Base-by-base conservation (phyloP, 2,329 filamentous ascomycete species). In the Cladosporium oxysporum region DNA sequence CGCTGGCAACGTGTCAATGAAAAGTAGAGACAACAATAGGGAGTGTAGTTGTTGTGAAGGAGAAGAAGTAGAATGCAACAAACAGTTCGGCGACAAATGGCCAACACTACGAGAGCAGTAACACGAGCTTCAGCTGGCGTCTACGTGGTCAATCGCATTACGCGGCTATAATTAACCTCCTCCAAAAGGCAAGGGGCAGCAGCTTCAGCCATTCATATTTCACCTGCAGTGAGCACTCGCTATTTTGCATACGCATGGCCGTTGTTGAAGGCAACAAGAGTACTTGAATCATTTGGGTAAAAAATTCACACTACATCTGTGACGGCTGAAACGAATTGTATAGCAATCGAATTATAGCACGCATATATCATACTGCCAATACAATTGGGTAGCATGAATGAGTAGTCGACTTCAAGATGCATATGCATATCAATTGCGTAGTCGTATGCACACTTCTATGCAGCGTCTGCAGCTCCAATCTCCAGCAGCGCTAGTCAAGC, bases 121-220 rank as follows among this genome's bases (percentile, higher is more conserved):
- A 31, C 52, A 55, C 28, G 16, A n/a, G 28, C 18, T 29, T n/a
- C 31, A 41, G 57, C 37, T 59, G 57, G 57, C 57, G 57, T 59
- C 57, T 59, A 59, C 57, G 57, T 59, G 57, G 57, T 59, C 57
- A 59, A 59, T 59, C 57, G 57, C 21, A 12, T 23, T 28, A 26
- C 33, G 57, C 33, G 37, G 57, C 57, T 59, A 59, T 59, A 59
- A 28, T 59, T 59, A 59, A 59, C n/a, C 55, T 41, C 14, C 16
- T 4, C 37, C 1, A 6, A 44, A 44, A n/a, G 16, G 37, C 37
- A 44, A 35, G 21, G 55, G 47, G 57, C 33, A 33, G 55, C 57
- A 59, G 33, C 57, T 26, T 33, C 57, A 35, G 26, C 23, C 23
- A 18, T 29, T 8, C 26, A 53, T 21, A n/a, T 44, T 11, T 21